Evolutionary conservation across 2,329 filamentous ascomycete genomes (phyloP).

Genomic region (Curvularia sp.): DNA sequence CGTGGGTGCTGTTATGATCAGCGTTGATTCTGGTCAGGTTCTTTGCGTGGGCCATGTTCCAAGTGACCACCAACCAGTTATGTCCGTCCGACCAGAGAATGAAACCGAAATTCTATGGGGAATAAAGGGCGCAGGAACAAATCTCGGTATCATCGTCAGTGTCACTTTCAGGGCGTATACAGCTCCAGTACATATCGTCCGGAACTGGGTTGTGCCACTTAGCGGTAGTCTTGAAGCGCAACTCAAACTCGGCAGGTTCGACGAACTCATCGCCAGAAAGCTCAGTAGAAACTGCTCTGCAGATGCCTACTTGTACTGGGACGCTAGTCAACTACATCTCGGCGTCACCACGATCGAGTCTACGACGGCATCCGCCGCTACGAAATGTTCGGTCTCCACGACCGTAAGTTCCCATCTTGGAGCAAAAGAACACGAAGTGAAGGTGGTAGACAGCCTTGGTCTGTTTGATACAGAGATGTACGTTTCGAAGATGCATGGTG

Average conservation of each 20-base stretch:
- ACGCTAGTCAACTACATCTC: constrained; percentile 56
- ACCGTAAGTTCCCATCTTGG: constrained; percentile 27
- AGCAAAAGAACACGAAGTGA: constrained; percentile 39
- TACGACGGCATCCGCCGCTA: constrained; percentile 3
- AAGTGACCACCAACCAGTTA: constrained; percentile 38
- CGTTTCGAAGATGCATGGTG: constrained; percentile 65
- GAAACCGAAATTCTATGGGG: constrained; percentile 65
- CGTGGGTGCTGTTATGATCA: too few species aligned
- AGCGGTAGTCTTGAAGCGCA: constrained; percentile 41
- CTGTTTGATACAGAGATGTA: constrained; percentile 68
- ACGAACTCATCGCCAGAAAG: constrained; percentile 48
- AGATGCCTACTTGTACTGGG: constrained; percentile 64
- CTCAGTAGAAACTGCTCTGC: constrained; percentile 57
- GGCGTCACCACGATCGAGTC: constrained; percentile 60
- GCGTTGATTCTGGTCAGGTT: too few species aligned
- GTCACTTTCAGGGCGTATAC: constrained; percentile 59
- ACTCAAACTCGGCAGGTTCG: constrained; percentile 52
- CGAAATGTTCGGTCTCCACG: constrained; percentile 1
- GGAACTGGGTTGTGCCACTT: constrained; percentile 41
- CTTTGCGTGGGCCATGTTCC: too few species aligned
- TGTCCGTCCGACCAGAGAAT: constrained; percentile 54
- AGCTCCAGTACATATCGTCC: constrained; percentile 51
- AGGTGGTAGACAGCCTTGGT: constrained; percentile 56
- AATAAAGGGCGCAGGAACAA: constrained; percentile 65
- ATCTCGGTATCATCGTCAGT: constrained; percentile 65